A percentile compares a stretch with the other conserved stretches of the same genome.
Conservation (phyloP, 179 eudicot genomes). For the Corrigiola litoralis region DNA sequence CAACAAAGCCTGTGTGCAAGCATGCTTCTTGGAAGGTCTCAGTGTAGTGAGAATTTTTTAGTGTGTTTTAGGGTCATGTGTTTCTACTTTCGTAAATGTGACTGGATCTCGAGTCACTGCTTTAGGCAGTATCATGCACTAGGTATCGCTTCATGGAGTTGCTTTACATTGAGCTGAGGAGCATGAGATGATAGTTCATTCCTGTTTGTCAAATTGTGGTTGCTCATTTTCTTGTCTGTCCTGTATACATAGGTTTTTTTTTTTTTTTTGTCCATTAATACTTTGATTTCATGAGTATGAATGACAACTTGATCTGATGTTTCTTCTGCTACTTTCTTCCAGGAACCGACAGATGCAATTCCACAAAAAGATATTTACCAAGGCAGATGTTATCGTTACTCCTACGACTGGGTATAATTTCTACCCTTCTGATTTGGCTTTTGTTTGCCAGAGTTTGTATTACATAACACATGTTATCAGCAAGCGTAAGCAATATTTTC, state of each 20-base stretch:
- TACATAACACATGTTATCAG: too few relatives aligned
- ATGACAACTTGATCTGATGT: background rate
- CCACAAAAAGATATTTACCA: constrained; percentile 56
- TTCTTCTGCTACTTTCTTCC: constrained; percentile 5
- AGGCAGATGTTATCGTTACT: constrained; percentile 84
- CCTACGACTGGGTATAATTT: constrained; percentile 76
- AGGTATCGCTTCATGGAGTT: too few relatives aligned
- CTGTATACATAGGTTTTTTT: background rate
- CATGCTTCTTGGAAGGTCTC: too few relatives aligned
- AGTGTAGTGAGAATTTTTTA: too few relatives aligned
- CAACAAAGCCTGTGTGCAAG: too few relatives aligned
- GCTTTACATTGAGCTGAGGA: too few relatives aligned
- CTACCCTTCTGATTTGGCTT: background rate
- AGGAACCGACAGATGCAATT: constrained; percentile 76
- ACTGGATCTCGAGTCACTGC: too few relatives aligned
- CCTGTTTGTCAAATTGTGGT: background rate
- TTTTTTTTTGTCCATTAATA: background rate
- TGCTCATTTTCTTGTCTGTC: background rate
- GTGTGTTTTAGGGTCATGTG: too few relatives aligned
- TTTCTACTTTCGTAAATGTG: too few relatives aligned
- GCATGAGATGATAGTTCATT: too few relatives aligned
- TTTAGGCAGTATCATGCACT: too few relatives aligned
- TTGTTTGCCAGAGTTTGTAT: background rate
- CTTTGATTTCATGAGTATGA: background rate
- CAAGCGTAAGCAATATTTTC: too few relatives aligned